phyloP scores from a whole-genome alignment of 768 basidiomycete genomes.

The Macrocybe gigantea region DNA sequence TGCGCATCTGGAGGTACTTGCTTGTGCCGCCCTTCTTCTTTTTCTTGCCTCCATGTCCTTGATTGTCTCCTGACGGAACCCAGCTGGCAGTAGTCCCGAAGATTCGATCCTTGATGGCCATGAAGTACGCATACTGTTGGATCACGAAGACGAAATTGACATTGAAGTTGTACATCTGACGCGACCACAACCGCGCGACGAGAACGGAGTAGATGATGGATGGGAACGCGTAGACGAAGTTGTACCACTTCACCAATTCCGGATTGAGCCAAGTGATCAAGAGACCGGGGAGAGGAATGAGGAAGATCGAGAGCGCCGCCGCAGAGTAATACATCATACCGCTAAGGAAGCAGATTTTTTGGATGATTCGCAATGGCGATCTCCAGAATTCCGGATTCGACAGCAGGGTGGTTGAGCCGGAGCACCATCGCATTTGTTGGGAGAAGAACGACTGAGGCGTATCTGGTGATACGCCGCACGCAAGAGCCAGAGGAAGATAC shows the following conservation, averaged over 20 bases:
- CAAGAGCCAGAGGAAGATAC: conserved; percentile 20
- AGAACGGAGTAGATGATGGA: conserved; percentile 19
- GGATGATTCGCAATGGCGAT: conserved; percentile 17
- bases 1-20: conserved; percentile 23
- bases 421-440: conserved; percentile 24
- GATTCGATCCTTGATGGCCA: conserved; percentile 22
- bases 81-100: conserved; percentile 20
- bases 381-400: conserved; percentile 21
- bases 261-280: conserved; percentile 17
- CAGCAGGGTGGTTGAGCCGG: conserved; percentile 19
- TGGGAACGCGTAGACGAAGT: conserved; percentile 19
- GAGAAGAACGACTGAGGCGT: conserved; percentile 21
- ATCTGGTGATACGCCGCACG: conserved; percentile 20
- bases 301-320: conserved; percentile 16
- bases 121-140: conserved; percentile 22
- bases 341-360: conserved; percentile 21
- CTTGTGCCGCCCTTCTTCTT: conserved; percentile 17
- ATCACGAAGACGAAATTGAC: conserved; percentile 19
- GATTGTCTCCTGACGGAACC: conserved; percentile 21
- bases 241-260: conserved; percentile 17
- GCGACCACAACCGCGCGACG: conserved; percentile 21
- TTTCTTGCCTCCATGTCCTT: conserved; percentile 13
- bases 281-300: conserved; percentile 18
- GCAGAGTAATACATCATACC: conserved; percentile 22
- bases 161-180: conserved; percentile 19